These are phyloP conservation scores for Ceratocystis huliohia DNA, from an alignment of 2,329 filamentous ascomycete species.

Conservation along the genomic window DNA sequence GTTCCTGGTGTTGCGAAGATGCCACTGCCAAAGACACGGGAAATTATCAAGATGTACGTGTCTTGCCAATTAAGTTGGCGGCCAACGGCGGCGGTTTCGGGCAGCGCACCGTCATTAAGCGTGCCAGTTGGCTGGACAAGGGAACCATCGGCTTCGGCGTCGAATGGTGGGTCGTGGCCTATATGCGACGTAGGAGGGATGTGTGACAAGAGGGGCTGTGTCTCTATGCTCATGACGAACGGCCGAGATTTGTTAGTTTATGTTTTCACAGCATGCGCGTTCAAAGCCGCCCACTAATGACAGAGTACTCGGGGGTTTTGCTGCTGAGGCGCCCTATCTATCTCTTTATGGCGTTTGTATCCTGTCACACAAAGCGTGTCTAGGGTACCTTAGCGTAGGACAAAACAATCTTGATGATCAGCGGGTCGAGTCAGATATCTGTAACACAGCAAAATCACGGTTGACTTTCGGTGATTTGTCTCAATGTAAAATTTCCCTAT, in stretches of 20 bases:
- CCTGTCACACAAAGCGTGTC: neutral
- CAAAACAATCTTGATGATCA: neutral
- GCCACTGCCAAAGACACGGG: conserved; percentile 54
- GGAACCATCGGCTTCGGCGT: neutral
- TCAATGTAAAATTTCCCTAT: neutral
- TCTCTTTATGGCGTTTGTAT: neutral
- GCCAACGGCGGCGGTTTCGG: conserved; percentile 45
- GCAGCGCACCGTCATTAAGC: conserved; percentile 46
- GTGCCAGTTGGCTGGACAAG: conserved; percentile 9
- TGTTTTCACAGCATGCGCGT: neutral
- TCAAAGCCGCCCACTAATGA: neutral
- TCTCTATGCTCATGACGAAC: conserved; percentile 4
- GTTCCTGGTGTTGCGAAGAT: conserved; percentile 61
- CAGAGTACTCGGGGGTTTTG: neutral
- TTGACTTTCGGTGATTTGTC: neutral
- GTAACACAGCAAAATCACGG: neutral
- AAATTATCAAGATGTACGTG: conserved; percentile 55
- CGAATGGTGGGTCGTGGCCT: neutral
- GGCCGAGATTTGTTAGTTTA: neutral
- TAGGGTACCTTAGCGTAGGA: neutral
- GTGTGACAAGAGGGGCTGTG: conserved; percentile 9
- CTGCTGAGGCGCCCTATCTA: neutral
- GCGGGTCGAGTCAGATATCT: neutral
- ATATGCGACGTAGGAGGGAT: neutral
- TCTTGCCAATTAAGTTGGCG: conserved; percentile 50